phyloP scores from a whole-genome alignment of 1,139 yeast species.

The Geotrichum restrictum region DNA sequence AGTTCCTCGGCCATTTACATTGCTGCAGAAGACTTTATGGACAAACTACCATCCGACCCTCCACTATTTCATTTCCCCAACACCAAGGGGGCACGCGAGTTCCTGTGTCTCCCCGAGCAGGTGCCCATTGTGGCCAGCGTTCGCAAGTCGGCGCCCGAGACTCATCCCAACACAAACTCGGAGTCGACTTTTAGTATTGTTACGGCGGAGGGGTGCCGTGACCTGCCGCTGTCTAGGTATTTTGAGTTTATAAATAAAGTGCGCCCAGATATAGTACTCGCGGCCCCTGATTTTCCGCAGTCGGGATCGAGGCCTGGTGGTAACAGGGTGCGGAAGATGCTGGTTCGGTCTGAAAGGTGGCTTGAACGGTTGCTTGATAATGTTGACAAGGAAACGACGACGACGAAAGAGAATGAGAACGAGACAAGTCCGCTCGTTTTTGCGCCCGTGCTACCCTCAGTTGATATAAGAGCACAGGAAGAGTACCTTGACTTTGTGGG shows the following conservation, averaged over 20 bases:
- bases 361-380: slow-evolving; percentile 26
- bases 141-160: slow-evolving; percentile 34
- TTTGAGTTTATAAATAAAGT: slow-evolving; percentile 27
- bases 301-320: slow-evolving; percentile 35
- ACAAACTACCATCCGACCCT: slow-evolving; percentile 25
- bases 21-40: slow-evolving; percentile 26
- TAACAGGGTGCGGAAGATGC: slow-evolving; percentile 40
- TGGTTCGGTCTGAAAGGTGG: slow-evolving; percentile 38
- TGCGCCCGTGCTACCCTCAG: slow-evolving; percentile 38
- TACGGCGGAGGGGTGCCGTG: slow-evolving; percentile 40
- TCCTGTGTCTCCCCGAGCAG: slow-evolving; percentile 28
- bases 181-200: slow-evolving; percentile 34
- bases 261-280: slow-evolving; percentile 35
- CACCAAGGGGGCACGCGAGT: slow-evolving; percentile 22
- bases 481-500: slow-evolving; percentile 30
- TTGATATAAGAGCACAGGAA: slow-evolving; percentile 27
- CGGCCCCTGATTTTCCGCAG: slow-evolving; percentile 38
- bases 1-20: slow-evolving; percentile 27
- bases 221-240: slow-evolving; percentile 31
- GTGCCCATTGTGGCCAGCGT: slow-evolving; percentile 31
- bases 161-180: slow-evolving; percentile 38
- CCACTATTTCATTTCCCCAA: slow-evolving; percentile 25
- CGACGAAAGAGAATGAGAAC: background rate
- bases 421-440: slow-evolving; percentile 26
- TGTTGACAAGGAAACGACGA: slow-evolving; percentile 1